Evolutionary conservation across 352 stramenopile genomes (phyloP).

Genomic region (Globisporangium acanthophoron): DNA sequence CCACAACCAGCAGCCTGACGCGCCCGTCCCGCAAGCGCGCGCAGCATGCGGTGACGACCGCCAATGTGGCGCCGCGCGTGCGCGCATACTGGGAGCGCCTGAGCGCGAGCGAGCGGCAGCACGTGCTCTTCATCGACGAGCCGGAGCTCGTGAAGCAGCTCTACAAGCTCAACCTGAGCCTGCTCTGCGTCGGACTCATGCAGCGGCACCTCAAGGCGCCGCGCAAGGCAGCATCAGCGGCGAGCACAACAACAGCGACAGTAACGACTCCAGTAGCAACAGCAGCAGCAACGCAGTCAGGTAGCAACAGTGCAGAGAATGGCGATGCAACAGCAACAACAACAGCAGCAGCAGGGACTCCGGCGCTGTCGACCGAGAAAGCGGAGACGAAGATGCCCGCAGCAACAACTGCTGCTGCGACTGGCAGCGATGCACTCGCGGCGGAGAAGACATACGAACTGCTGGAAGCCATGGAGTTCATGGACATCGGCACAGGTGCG

Average conservation of each 20-base stretch:
- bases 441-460: slow-evolving; percentile 76
- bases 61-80: slow-evolving; percentile 22
- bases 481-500: slow-evolving; percentile 75
- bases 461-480: slow-evolving; percentile 86
- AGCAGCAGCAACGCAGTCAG: neutral
- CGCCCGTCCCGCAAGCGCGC: slow-evolving; percentile 31
- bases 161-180: slow-evolving; percentile 83
- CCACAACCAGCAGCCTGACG: neutral
- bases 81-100: slow-evolving; percentile 66
- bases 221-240: slow-evolving; percentile 10
- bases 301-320: slow-evolving; percentile 1
- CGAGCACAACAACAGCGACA: neutral
- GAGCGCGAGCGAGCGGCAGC: slow-evolving; percentile 53
- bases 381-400: neutral
- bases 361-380: slow-evolving; percentile 9
- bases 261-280: neutral
- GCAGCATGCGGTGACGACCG: slow-evolving; percentile 14
- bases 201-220: slow-evolving; percentile 71
- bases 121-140: slow-evolving; percentile 76
- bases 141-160: slow-evolving; percentile 81
- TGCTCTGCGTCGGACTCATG: slow-evolving; percentile 81
- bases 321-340: neutral
- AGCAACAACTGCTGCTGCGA: neutral
- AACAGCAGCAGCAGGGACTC: neutral
- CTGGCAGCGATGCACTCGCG: slow-evolving; percentile 10